Evolutionary conservation across 352 stramenopile species (phyloP), one percentile per base, ranked within the genome.

Genomic region (Phytopythium boreale): DNA sequence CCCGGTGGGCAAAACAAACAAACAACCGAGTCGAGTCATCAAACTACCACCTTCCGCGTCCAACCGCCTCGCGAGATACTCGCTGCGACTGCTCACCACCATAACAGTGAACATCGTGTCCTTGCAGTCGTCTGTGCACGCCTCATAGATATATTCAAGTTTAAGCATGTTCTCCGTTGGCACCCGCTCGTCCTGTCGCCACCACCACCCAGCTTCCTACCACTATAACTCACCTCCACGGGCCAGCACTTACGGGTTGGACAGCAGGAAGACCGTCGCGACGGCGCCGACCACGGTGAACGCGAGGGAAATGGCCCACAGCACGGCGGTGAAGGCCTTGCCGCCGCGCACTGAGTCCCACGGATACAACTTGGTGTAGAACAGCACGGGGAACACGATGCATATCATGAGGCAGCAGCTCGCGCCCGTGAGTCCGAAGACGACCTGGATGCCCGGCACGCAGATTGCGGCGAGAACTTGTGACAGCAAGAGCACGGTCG

Each of bases 341-440:
- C 67, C 78, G 22, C 68, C 57, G 29, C 62, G 60, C 26, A 71
- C 61, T 56, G 59, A 26, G 19, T 74, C 68, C 83, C 83, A 87
- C 44, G 83, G 81, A 56, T 79, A 88, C n/a, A 90, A 52, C 20
- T 64, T 72, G 43, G 79, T 70, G 67, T 84, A 92, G 55, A 89
- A 79, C 44, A 87, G 66, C 15, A 80, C 75, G 14, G 83, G 83
- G 57, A 92, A 89, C n/a, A 83, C 76, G 56, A 89, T 87, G 69
- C 81, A 88, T 61, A 90, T 89, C 66, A 90, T 74, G 44, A 90
- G 77, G 59, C 79, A 89, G 44, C 74, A 89, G 53, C 69, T 90
- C 24, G 80, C 84, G 17, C 84, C 84, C 27, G 79, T 85, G 62
- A 90, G 74, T 5, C 76, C 81, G 29, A 92, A 92, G 10, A 90